Base-by-base conservation (phyloP, 2,329 filamentous ascomycete genomes). In the Huntiella moniliformis region DNA sequence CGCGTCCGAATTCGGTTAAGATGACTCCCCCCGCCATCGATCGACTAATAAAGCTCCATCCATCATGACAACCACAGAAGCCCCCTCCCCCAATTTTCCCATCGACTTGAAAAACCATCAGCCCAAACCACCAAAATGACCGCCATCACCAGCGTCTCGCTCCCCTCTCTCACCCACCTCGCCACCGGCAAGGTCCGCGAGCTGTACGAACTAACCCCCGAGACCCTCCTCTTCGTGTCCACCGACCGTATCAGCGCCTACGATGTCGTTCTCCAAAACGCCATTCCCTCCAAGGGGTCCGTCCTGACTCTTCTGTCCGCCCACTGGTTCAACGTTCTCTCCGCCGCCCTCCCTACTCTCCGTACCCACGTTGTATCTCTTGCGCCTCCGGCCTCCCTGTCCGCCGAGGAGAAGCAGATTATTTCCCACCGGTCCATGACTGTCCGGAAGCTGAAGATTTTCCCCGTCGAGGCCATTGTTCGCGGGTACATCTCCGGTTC, bases 241-340 rank as follows among this genome's bases (percentile, higher is more conserved):
- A 82, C 83, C 11, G 87, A 95, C 65, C 80, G 91, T 53, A 91
- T 95, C 60, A 94, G 85, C 17, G 91, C 91, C 47, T 96, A 88
- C 67, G 88, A 96, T 70, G 85, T 92, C 54, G 76, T 93, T 54
- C 77, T 93, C 70, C 66, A 73, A 55, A 95, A 91, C 55, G 66
- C 66, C 52, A 65, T 72, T 43, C 64, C 66, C 39, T 57, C 64
- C 57, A 75, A 75, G 63, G 72, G 72, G 53, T 58, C 60, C 49
- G 61, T 73, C 44, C 62, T 74, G 42, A 69, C 65, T 22, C 56
- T 59, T 40, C 54, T 61, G 34, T 65, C 59, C 43, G 65, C 66
- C 11, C 66, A 71, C 55, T 76, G 71, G 71, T 74, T 76, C 60
- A 55, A 58, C 34, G 63, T 71, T 12, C 63, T 70, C 42, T 54